Conservation (phyloP, 106 monocot genomes). For the Dendrobium catenatum region DNA sequence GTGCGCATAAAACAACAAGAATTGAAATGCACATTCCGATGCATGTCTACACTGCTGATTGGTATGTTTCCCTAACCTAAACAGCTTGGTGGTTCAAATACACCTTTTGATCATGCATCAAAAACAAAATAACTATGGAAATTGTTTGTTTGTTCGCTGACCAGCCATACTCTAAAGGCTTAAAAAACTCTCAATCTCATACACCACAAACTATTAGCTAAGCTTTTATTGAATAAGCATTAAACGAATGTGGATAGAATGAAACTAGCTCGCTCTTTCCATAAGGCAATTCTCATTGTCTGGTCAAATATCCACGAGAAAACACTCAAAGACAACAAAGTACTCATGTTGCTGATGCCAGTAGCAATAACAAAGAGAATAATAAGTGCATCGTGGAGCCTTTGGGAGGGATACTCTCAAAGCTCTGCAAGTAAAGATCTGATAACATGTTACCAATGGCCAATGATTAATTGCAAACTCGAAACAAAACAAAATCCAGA, state of each 20-base stretch:
- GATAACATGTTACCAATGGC: not conserved
- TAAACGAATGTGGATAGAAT: not conserved
- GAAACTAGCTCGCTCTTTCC: not conserved
- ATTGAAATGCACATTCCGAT: no score
- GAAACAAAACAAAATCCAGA: not conserved
- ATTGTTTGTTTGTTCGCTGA: not conserved
- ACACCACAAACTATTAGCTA: not conserved
- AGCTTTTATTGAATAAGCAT: not conserved
- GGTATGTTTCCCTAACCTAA: not conserved
- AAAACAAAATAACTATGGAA: not conserved
- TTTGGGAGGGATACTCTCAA: not conserved
- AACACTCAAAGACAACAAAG: no score
- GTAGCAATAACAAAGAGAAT: not conserved
- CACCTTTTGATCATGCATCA: not conserved
- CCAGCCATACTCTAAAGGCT: not conserved
- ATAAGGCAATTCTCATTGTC: not conserved
- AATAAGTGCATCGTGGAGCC: not conserved
- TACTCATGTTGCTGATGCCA: not conserved
- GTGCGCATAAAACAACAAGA: no score
- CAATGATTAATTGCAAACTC: not conserved
- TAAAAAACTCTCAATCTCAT: not conserved
- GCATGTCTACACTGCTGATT: not conserved
- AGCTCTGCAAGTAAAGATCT: not conserved
- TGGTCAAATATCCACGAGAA: not conserved
- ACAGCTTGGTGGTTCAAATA: not conserved